Base-by-base conservation (phyloP, 176 grass and related monocot genomes). In the Cymbopogon citratus region DNA sequence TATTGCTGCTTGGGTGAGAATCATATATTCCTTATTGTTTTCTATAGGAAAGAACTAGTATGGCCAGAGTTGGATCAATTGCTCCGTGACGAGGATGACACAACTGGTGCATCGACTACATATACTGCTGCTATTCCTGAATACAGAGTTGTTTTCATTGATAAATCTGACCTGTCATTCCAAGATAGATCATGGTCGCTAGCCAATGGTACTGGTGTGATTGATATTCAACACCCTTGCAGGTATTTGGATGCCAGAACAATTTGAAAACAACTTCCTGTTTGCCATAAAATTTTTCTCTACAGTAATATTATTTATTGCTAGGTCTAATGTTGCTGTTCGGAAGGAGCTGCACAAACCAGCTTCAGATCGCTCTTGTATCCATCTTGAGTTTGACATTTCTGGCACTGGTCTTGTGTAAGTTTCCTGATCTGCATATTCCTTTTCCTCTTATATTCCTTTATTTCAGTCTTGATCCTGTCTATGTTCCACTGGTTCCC, bases 101-200 rank as follows among this genome's bases (percentile, higher is more conserved):
- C 60, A 70, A 72, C 87, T 74, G 83, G 96, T 85, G 91, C 90
- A 84, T 84, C 84, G 9, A 98, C 90, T 86, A 86, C 90, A 79
- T 98, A 95, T 69, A 94, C 92, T 75, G 95, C 92, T 76, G 92
- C 88, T 66, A 95, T 95, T 81, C 95, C 92, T 76, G 95, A 98
- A 89, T 96, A 96, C 56, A 85, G 90, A 73, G 74, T 96, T 81
- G 76, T 92, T 69, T 87, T 96, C 71, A 90, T 96, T 43, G 85
- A 93, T 49, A 84, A 83, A 18, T 85, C 83, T 59, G 86, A 91
- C 74, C 19, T 85, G 34, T 60, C 12, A 44, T 86, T 86, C 12
- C 75, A 87, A 88, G 91, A 89, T 73, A 91, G 77, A 65, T 89
- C 84, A 9, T 97, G 91, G 88, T 72, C 84, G 57, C 87, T 97